Conservation (phyloP, 371 early-diverging fungal species). For the Lichtheimia corymbifera region DNA sequence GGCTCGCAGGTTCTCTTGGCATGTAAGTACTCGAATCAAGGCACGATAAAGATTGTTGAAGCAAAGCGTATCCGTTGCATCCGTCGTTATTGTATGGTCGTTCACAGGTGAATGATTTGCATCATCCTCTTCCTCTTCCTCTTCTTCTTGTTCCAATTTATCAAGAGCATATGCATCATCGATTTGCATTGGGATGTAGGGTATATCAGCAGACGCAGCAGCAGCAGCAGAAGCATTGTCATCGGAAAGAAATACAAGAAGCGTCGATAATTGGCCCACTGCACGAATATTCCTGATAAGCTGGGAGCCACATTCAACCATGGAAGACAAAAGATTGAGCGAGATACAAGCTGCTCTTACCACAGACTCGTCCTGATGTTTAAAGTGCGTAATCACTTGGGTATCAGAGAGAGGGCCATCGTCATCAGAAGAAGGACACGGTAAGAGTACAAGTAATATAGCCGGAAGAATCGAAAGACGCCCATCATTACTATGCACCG, state of each 20-base stretch:
- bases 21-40: constrained; percentile 16
- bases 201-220: not conserved
- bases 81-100: not conserved
- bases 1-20: constrained; percentile 22
- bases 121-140: no score
- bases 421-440: not conserved
- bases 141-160: no score
- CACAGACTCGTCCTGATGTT: no score
- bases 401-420: no score
- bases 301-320: not conserved
- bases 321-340: not conserved
- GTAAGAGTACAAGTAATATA: constrained; percentile 4
- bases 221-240: no score
- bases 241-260: not conserved
- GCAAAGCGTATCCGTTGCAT: not conserved
- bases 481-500: not conserved
- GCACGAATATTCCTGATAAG: not conserved
- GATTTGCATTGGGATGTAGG: not conserved
- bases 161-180: not conserved
- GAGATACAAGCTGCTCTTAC: no score
- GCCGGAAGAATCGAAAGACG: constrained; percentile 14
- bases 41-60: constrained; percentile 13
- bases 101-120: no score
- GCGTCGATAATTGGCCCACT: not conserved
- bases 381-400: no score